These are phyloP conservation scores for Arthrobotrys musiformis DNA, from an alignment of 2,329 filamentous ascomycete species.

Conservation along the genomic window DNA sequence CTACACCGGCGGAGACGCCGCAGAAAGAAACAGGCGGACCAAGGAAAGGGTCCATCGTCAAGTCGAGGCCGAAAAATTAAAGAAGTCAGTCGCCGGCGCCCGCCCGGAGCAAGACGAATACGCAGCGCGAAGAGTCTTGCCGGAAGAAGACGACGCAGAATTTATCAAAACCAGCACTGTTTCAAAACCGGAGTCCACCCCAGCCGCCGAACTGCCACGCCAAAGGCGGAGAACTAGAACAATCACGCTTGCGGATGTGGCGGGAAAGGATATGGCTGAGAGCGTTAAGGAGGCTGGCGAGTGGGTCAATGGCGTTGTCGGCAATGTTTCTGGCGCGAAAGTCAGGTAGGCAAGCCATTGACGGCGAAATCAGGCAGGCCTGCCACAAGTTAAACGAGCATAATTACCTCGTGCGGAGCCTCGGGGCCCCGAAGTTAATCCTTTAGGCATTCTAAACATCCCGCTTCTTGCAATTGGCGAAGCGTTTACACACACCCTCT, in stretches of 20 bases:
- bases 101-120: slow-evolving; percentile 24
- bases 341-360: slow-evolving; percentile 25
- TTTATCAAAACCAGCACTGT: slow-evolving; percentile 50
- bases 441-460: neutral
- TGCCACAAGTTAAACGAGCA: neutral
- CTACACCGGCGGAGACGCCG: slow-evolving; percentile 73
- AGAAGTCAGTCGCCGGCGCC: neutral
- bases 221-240: slow-evolving; percentile 44
- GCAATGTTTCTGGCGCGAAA: slow-evolving; percentile 52
- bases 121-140: slow-evolving; percentile 34
- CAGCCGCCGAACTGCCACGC: slow-evolving; percentile 12
- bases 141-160: slow-evolving; percentile 41
- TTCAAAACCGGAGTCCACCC: slow-evolving; percentile 12
- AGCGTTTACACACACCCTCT: neutral
- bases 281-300: slow-evolving; percentile 52
- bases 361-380: neutral
- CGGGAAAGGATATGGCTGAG: slow-evolving; percentile 50
- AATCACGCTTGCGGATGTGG: slow-evolving; percentile 44
- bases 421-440: neutral
- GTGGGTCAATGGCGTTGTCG: slow-evolving; percentile 52
- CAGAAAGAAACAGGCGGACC: slow-evolving; percentile 66
- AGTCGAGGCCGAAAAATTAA: slow-evolving; percentile 23
- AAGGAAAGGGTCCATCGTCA: slow-evolving; percentile 52
- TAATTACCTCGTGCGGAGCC: neutral
- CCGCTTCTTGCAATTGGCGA: slow-evolving; percentile 3